A percentile compares a stretch with the other conserved stretches of the same genome.
phyloP scores from a whole-genome alignment of 1,139 yeast genomes.

The Hansenula sp. region DNA sequence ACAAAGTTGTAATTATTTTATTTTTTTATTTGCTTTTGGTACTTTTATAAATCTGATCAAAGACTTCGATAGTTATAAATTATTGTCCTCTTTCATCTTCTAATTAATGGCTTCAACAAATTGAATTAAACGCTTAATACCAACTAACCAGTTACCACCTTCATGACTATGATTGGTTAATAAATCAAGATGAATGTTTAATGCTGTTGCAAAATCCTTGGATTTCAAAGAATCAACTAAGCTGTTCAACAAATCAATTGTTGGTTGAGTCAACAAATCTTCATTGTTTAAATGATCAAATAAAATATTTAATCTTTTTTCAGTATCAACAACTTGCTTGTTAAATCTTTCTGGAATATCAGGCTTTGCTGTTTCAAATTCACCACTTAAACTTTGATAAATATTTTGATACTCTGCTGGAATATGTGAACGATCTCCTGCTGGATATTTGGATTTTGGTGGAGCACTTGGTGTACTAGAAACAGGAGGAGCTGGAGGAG shows the following conservation, averaged over 20 bases:
- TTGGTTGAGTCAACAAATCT: conserved; percentile 56
- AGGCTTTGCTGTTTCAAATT: conserved; percentile 63
- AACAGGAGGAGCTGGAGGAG: conserved; percentile 10
- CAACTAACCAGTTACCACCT: conserved; percentile 90
- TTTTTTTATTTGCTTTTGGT: too few relatives aligned
- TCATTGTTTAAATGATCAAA: conserved; percentile 78
- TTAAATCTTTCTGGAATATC: conserved; percentile 69
- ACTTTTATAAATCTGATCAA: too few relatives aligned
- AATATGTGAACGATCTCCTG: conserved; percentile 72
- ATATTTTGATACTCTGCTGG: conserved; percentile 57
- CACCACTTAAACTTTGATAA: conserved; percentile 46
- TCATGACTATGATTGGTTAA: conserved; percentile 67
- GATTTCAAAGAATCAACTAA: conserved; percentile 47
- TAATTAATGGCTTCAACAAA: conserved; percentile 43
- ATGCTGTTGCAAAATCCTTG: conserved; percentile 59
- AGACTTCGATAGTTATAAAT: not conserved
- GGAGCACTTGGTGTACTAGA: conserved; percentile 18
- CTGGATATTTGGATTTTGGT: conserved; percentile 43
- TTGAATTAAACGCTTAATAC: conserved; percentile 82
- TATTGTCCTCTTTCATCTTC: not conserved
- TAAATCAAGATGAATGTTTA: conserved; percentile 51
- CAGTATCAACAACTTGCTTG: conserved; percentile 78
- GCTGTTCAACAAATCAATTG: conserved; percentile 48
- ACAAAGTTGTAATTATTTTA: too few relatives aligned
- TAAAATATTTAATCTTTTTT: conserved; percentile 70